Conservation (phyloP, 2,329 filamentous ascomycete genomes). For the Pseudogymnoascus sp. region DNA sequence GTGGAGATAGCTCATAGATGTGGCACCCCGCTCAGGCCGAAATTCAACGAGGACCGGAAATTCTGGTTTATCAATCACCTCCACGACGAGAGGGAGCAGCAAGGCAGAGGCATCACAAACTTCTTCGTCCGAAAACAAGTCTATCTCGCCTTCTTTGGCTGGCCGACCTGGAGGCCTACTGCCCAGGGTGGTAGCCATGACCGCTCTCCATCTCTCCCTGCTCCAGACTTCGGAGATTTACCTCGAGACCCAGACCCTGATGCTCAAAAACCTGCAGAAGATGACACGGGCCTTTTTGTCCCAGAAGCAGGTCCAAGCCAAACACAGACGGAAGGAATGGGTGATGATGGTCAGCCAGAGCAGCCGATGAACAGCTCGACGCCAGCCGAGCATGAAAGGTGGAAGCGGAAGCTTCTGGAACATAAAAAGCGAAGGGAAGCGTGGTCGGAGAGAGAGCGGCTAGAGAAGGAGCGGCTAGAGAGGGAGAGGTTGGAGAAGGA, state of each 20-base stretch:
- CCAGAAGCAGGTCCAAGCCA: neutral
- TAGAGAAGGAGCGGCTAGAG: neutral
- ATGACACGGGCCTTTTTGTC: neutral
- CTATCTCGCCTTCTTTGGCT: conserved; percentile 16
- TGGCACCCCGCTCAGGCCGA: neutral
- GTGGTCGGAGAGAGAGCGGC: too few species aligned
- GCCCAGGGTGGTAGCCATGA: neutral
- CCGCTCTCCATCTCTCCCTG: neutral
- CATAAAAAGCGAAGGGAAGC: neutral
- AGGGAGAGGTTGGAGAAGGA: conserved; percentile 40
- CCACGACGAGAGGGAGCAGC: conserved; percentile 9
- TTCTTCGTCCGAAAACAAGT: conserved; percentile 15
- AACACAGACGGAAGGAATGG: neutral
- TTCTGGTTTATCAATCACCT: conserved; percentile 14
- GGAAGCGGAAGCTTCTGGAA: neutral
- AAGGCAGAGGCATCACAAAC: conserved; percentile 12
- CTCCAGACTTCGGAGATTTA: neutral
- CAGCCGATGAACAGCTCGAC: neutral
- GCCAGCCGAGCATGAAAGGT: neutral
- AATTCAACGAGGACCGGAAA: conserved; percentile 12
- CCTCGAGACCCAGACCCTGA: neutral
- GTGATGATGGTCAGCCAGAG: neutral
- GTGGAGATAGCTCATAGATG: neutral
- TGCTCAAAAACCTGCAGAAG: neutral
- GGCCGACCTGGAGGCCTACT: neutral